A percentile compares a stretch with the other conserved stretches of the same genome.
phyloP scores from a whole-genome alignment of 75 land plant genomes.

The Sequoia sempervirens region DNA sequence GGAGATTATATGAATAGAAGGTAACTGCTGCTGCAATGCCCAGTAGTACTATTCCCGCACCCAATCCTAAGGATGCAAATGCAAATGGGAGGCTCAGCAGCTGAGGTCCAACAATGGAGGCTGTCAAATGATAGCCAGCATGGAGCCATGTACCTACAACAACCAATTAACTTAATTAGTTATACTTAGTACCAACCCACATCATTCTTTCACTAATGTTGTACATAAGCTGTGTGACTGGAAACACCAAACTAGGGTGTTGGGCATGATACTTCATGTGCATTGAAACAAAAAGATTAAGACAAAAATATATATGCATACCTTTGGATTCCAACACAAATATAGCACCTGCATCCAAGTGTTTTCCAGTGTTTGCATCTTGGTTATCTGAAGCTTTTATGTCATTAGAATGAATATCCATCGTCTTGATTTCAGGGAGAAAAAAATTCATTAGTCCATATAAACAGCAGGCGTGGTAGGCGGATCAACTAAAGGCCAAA shows the following conservation, averaged over 20 bases:
- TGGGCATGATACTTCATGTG: background rate
- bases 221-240: background rate
- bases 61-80: constrained; percentile 64
- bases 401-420: too few species aligned
- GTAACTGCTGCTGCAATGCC: constrained; percentile 48
- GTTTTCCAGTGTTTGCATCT: background rate
- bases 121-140: constrained; percentile 77
- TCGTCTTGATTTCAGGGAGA: too few species aligned
- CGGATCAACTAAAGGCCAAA: too few species aligned
- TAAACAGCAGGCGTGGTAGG: too few species aligned
- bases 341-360: constrained; percentile 55
- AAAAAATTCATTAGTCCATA: too few species aligned
- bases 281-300: background rate
- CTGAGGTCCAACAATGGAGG: constrained; percentile 77
- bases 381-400: too few species aligned
- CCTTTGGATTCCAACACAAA: constrained; percentile 75
- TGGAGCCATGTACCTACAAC: constrained; percentile 73
- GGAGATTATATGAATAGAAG: constrained; percentile 69
- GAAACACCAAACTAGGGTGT: too few species aligned
- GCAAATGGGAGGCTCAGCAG: constrained; percentile 75
- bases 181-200: background rate
- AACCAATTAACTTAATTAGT: too few species aligned
- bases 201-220: background rate
- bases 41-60: constrained; percentile 37
- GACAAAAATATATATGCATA: background rate